phyloP scores from a whole-genome alignment of 768 basidiomycete genomes.

The Naganishia antarctica region DNA sequence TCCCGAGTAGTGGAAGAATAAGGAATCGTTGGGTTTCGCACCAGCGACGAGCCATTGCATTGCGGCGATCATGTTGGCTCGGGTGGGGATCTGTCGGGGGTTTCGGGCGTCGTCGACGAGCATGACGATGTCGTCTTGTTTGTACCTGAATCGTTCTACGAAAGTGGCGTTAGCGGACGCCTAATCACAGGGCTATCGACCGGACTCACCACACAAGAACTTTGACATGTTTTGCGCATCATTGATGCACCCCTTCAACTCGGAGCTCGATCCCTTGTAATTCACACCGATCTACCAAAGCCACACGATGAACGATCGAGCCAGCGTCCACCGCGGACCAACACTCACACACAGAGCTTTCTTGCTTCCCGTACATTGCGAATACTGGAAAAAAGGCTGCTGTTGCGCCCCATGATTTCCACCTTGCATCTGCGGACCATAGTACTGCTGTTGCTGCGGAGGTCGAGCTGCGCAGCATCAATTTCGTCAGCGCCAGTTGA shows the following conservation, averaged over 20 bases:
- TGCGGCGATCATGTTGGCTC: conserved; percentile 73
- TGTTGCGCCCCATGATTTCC: conserved; percentile 48
- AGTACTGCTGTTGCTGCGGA: conserved; percentile 57
- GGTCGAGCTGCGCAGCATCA: conserved; percentile 46
- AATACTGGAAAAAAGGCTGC: conserved; percentile 75
- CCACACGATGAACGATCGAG: too few relatives aligned
- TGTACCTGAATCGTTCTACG: conserved; percentile 62
- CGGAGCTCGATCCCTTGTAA: conserved; percentile 65
- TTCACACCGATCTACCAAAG: conserved; percentile 79
- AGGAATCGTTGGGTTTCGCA: conserved; percentile 58
- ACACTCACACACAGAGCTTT: conserved; percentile 82
- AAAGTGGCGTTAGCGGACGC: too few relatives aligned
- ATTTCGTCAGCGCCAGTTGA: background rate
- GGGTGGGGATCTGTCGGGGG: conserved; percentile 66
- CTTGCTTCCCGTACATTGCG: conserved; percentile 76
- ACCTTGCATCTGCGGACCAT: conserved; percentile 59
- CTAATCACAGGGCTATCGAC: background rate
- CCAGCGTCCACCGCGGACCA: too few relatives aligned
- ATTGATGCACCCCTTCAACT: conserved; percentile 81
- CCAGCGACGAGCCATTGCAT: conserved; percentile 88
- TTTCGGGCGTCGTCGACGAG: conserved; percentile 71
- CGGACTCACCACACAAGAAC: conserved; percentile 58
- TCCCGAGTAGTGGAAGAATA: conserved; percentile 60
- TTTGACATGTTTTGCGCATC: conserved; percentile 74
- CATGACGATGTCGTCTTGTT: conserved; percentile 72